phyloP scores from a whole-genome alignment of 2,329 filamentous ascomycete genomes.

The Neonectria hederae region DNA sequence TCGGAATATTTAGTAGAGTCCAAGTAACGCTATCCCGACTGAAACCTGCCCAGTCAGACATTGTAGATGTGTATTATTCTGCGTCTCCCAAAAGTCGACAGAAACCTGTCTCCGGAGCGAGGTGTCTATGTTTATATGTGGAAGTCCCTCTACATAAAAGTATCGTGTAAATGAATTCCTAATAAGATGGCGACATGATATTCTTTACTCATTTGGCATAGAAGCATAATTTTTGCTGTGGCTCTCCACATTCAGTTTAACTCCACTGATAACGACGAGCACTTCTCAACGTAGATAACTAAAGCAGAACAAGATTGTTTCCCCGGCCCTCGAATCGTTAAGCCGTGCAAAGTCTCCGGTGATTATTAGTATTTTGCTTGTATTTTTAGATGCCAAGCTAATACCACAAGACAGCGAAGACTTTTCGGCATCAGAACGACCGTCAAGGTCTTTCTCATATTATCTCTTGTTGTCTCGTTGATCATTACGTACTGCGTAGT shows the following conservation, averaged over 20 bases:
- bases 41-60: constrained; percentile 14
- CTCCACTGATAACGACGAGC: not conserved
- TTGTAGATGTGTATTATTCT: not conserved
- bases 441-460: not conserved
- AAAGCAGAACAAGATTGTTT: not conserved
- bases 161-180: not conserved
- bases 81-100: not conserved
- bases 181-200: not conserved
- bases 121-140: constrained; percentile 6
- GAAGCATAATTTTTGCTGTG: not conserved
- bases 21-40: not conserved
- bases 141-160: not conserved
- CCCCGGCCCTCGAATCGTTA: not conserved
- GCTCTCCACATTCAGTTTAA: not conserved
- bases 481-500: not conserved
- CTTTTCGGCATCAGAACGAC: not conserved
- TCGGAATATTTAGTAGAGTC: constrained; percentile 3
- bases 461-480: constrained; percentile 2
- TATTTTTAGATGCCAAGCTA: not conserved
- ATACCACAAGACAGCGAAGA: not conserved
- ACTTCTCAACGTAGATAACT: constrained; percentile 1
- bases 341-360: not conserved
- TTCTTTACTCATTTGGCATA: not conserved
- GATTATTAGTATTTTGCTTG: not conserved
- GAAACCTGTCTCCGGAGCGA: not conserved